These are phyloP conservation scores for Hypoxylon trugodes DNA, from an alignment of 495 filamentous ascomycete species.

Conservation along the genomic window DNA sequence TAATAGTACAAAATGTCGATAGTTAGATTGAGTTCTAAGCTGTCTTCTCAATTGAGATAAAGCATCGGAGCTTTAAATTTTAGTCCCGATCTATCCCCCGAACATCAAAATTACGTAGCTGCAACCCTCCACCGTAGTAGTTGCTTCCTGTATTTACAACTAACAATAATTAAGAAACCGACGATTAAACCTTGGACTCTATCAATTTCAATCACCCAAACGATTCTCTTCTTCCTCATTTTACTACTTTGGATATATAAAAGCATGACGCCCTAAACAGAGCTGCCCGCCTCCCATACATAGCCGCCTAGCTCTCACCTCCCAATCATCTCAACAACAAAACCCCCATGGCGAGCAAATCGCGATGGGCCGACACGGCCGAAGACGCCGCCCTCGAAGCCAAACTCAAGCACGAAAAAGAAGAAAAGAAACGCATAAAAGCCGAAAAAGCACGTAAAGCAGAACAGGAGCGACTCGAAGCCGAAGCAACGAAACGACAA, in stretches of 20 bases:
- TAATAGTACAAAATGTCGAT: no score
- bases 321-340: conserved; percentile 1
- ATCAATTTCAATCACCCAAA: background rate
- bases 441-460: conserved; percentile 82
- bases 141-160: background rate
- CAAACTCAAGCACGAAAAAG: conserved; percentile 83
- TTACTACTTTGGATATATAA: background rate
- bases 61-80: conserved; percentile 16
- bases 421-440: conserved; percentile 85
- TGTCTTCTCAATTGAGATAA: conserved; percentile 4
- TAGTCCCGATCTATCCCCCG: conserved; percentile 34
- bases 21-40: conserved; percentile 1
- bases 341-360: conserved; percentile 69
- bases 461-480: conserved; percentile 60
- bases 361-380: conserved; percentile 86
- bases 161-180: background rate
- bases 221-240: background rate
- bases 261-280: conserved; percentile 6
- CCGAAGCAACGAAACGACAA: conserved; percentile 51
- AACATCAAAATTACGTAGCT: conserved; percentile 30
- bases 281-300: conserved; percentile 3
- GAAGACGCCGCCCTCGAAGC: conserved; percentile 78
- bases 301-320: conserved; percentile 2
- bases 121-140: background rate
- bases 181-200: background rate